phyloP scores from a whole-genome alignment of 768 basidiomycete species.

The Daedaleopsis sinensis region DNA sequence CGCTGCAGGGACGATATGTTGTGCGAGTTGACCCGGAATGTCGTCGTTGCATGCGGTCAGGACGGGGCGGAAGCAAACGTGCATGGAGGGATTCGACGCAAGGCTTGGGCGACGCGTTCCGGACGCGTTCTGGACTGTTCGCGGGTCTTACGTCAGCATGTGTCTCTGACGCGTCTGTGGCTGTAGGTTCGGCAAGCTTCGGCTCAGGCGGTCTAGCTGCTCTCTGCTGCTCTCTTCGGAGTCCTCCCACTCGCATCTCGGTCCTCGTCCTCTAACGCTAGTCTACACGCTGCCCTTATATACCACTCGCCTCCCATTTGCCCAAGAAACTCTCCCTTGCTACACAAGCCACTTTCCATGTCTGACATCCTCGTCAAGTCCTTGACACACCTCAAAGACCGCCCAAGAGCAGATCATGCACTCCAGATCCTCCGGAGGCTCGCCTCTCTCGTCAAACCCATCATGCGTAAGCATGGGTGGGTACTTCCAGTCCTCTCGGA shows the following conservation, averaged over 20 bases:
- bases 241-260: not conserved
- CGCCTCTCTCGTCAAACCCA: conserved; percentile 86
- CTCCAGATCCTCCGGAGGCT: conserved; percentile 67
- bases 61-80: too few species aligned
- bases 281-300: not conserved
- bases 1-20: too few species aligned
- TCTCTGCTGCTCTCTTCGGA: too few species aligned
- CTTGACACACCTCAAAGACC: conserved; percentile 71
- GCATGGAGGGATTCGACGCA: not conserved
- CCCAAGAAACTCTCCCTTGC: not conserved
- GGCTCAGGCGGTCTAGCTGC: not conserved
- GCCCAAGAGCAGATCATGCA: conserved; percentile 68
- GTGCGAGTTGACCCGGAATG: too few species aligned
- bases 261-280: not conserved
- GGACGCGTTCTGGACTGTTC: conserved; percentile 4
- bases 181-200: not conserved
- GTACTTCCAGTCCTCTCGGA: conserved; percentile 78
- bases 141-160: not conserved
- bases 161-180: not conserved
- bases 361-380: conserved; percentile 62
- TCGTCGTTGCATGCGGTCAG: too few species aligned
- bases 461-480: conserved; percentile 89
- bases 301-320: not conserved
- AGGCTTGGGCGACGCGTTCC: not conserved
- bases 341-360: conserved; percentile 39